Conservation (phyloP, 805 yeast genomes). For the Schwanniomyces yamadae region DNA sequence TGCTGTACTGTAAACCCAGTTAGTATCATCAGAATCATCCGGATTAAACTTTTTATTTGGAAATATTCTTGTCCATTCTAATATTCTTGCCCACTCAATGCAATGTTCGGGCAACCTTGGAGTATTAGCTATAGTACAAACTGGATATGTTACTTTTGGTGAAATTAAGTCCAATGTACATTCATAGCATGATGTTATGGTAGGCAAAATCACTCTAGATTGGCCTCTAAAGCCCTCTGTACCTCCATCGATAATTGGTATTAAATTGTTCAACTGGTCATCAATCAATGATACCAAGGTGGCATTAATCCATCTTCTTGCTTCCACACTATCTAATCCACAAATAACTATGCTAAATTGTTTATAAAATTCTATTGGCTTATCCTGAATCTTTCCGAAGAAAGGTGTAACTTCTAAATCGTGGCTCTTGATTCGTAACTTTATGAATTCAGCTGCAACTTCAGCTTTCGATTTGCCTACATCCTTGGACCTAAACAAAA, state of each 20-base stretch:
- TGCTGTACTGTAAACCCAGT: conserved; percentile 59
- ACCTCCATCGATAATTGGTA: conserved; percentile 83
- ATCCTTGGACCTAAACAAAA: conserved; percentile 59
- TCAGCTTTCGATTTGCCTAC: conserved; percentile 67
- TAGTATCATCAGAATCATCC: conserved; percentile 65
- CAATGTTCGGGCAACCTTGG: conserved; percentile 96
- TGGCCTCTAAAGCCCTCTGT: conserved; percentile 95
- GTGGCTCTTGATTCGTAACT: conserved; percentile 39
- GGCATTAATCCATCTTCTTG: conserved; percentile 85
- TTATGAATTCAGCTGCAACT: conserved; percentile 61
- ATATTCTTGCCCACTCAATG: conserved; percentile 81
- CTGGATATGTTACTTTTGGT: conserved; percentile 67
- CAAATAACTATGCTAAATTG: conserved; percentile 75
- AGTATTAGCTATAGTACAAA: conserved; percentile 91
- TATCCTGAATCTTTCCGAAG: conserved; percentile 59
- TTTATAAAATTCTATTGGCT: conserved; percentile 58
- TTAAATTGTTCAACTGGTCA: conserved; percentile 31
- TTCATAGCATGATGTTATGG: conserved; percentile 86
- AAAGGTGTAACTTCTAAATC: conserved; percentile 52
- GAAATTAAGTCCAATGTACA: conserved; percentile 80
- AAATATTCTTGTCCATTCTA: conserved; percentile 64
- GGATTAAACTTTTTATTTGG: conserved; percentile 56
- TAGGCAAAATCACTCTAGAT: conserved; percentile 81
- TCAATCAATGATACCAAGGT: conserved; percentile 64
- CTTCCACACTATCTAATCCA: conserved; percentile 87